Conservation (phyloP, 176 grass and related monocot species). For the Avena insularis region DNA sequence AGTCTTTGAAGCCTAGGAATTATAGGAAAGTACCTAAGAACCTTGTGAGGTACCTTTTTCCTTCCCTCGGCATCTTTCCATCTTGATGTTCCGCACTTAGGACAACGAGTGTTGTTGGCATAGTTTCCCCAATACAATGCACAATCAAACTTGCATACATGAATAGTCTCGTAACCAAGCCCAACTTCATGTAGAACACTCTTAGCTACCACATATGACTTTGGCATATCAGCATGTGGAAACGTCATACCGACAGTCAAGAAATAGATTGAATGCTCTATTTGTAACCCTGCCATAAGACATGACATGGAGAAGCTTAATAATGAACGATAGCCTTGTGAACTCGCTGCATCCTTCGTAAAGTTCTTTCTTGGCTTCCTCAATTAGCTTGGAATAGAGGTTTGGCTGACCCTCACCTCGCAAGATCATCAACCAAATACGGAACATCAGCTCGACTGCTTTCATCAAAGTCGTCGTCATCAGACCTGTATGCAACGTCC, state of each 20-base stretch:
- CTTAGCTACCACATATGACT: not conserved
- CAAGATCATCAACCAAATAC: not conserved
- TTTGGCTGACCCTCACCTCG: not conserved
- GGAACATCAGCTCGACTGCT: not conserved
- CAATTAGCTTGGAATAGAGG: not conserved
- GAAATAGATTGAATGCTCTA: not conserved
- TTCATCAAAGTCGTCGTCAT: not conserved
- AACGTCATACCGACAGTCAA: too few species aligned
- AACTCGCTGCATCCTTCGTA: not conserved
- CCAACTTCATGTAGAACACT: not conserved
- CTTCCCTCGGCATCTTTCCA: not conserved
- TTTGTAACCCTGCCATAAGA: not conserved
- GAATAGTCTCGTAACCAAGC: conserved; percentile 1
- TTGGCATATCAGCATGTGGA: conserved; percentile 9
- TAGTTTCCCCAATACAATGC: not conserved
- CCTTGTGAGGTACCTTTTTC: conserved; percentile 1
- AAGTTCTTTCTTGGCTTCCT: conserved; percentile 19
- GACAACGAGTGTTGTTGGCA: not conserved
- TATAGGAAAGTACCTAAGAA: conserved; percentile 18
- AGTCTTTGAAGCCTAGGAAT: conserved; percentile 11
- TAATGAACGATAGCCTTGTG: not conserved
- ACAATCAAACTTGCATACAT: conserved; percentile 11
- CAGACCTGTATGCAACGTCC: not conserved
- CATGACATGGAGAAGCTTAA: not conserved
- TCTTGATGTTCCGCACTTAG: not conserved